Base-by-base conservation (phyloP, 768 basidiomycete genomes). In the Mycena rebaudengoi region DNA sequence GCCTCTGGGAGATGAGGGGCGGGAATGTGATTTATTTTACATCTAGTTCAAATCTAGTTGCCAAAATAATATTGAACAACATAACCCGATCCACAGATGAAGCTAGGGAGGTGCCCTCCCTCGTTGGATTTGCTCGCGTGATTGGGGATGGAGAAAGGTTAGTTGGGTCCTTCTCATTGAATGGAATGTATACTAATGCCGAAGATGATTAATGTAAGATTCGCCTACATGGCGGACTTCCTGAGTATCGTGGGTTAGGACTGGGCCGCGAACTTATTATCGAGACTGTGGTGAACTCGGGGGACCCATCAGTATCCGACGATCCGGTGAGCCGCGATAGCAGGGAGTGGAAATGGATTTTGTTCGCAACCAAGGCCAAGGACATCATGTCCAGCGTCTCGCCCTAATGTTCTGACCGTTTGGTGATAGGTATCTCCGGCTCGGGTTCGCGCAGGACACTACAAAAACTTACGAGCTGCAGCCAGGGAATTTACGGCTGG, bases 151-250 rank as follows among this genome's bases (percentile, higher is more conserved):
- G 59, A 13, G 59, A 60, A 45, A 33, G 59, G 49, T 52, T 4
- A 16, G 57, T 35, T 14, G 20, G 12, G n/a, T n/a, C n/a, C n/a
- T n/a, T n/a, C 18, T 5, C 25, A 39, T 16, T 13, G 5, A 4
- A 28, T 7, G 26, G 8, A 30, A 3, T 23, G 7, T 21, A 45
- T 21, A n/a, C 28, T 26, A n/a, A 21, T 30, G 4, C 41, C 14
- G 21, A 21, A 41, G 21, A 20, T 11, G 18, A 23, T 28, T n/a
- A n/a, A 55, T 25, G 20, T 23, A 43, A 60, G 59, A 28, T 60
- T 60, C 39, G 59, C 59, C 23, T 60, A 52, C 45, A 49, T 60
- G 2, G 59, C 50, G 21, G 59, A 60, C 28, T 60, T 5, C 59
- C 59, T 10, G 59, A 50, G 16, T 52, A 44, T 21, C 28, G 59